phyloP scores from a whole-genome alignment of 768 basidiomycete genomes.

The Lentinula sp. region DNA sequence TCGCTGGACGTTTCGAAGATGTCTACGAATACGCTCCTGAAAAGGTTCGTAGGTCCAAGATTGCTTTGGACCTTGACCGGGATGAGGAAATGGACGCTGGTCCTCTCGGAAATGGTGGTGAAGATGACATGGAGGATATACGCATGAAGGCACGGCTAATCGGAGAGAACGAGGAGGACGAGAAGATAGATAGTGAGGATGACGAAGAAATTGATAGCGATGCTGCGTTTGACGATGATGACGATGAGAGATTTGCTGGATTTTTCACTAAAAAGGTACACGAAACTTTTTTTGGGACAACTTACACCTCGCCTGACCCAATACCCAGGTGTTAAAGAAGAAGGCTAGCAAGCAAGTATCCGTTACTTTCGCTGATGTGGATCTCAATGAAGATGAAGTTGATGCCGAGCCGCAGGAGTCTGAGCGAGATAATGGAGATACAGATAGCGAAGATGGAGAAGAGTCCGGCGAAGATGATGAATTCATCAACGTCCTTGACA shows the following conservation, averaged over 20 bases:
- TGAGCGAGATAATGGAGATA: constrained; percentile 30
- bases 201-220: constrained; percentile 88
- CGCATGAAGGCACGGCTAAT: constrained; percentile 33
- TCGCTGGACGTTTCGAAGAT: constrained; percentile 32
- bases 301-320: constrained; percentile 2
- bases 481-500: constrained; percentile 41
- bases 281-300: constrained; percentile 9
- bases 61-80: constrained; percentile 48
- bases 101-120: constrained; percentile 33
- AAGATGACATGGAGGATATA: constrained; percentile 30
- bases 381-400: constrained; percentile 60
- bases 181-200: constrained; percentile 57
- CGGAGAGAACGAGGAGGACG: constrained; percentile 45
- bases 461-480: constrained; percentile 21
- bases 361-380: constrained; percentile 48
- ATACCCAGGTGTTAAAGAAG: constrained; percentile 18
- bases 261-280: constrained; percentile 46
- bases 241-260: constrained; percentile 72
- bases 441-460: constrained; percentile 37
- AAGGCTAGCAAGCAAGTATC: constrained; percentile 20
- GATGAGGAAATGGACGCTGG: constrained; percentile 44
- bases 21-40: constrained; percentile 61
- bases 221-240: constrained; percentile 76
- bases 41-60: constrained; percentile 42
- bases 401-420: constrained; percentile 21